A percentile compares a stretch with the other conserved stretches of the same genome.
These are phyloP conservation scores for Gymnopilus dilepis DNA, from an alignment of 768 basidiomycete genomes.

Conservation along the genomic window DNA sequence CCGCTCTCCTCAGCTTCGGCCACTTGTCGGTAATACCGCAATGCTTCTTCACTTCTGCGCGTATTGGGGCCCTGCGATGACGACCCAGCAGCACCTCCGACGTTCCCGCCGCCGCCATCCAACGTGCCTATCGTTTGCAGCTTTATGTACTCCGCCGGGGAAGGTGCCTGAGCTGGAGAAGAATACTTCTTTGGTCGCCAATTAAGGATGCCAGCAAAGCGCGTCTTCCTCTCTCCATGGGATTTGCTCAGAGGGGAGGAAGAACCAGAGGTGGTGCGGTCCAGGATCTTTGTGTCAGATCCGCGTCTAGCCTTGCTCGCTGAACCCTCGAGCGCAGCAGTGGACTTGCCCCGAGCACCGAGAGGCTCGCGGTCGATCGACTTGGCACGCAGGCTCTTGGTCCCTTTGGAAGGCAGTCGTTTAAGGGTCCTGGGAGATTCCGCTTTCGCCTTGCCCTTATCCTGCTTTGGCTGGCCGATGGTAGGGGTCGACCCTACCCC, in stretches of 20 bases:
- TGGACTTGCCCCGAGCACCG: constrained; percentile 9
- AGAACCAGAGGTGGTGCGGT: constrained; percentile 4
- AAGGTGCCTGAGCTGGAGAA: not conserved
- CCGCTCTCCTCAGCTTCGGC: constrained; percentile 15
- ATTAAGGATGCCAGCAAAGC: constrained; percentile 32
- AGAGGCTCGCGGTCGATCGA: constrained; percentile 38
- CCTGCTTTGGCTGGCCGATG: constrained; percentile 17
- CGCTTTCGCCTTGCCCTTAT: constrained; percentile 35
- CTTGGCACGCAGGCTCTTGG: constrained; percentile 31
- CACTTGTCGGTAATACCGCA: constrained; percentile 33
- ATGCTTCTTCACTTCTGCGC: constrained; percentile 55
- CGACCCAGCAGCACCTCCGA: not conserved
- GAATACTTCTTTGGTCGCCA: constrained; percentile 36
- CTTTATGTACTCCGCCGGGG: constrained; percentile 2
- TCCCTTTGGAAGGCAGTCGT: constrained; percentile 19
- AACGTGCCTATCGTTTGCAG: not conserved
- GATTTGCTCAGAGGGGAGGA: constrained; percentile 3
- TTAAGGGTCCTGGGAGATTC: constrained; percentile 19
- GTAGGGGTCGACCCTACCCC: not conserved
- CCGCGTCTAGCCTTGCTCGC: constrained; percentile 17
- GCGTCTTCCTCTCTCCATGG: constrained; percentile 17
- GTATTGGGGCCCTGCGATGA: constrained; percentile 16
- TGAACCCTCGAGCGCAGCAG: constrained; percentile 20
- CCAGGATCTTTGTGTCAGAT: constrained; percentile 15
- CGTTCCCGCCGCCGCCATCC: not conserved